These are phyloP conservation scores for Neopestalotiopsis rosae DNA, from an alignment of 2,329 filamentous ascomycete species.

Conservation along the genomic window DNA sequence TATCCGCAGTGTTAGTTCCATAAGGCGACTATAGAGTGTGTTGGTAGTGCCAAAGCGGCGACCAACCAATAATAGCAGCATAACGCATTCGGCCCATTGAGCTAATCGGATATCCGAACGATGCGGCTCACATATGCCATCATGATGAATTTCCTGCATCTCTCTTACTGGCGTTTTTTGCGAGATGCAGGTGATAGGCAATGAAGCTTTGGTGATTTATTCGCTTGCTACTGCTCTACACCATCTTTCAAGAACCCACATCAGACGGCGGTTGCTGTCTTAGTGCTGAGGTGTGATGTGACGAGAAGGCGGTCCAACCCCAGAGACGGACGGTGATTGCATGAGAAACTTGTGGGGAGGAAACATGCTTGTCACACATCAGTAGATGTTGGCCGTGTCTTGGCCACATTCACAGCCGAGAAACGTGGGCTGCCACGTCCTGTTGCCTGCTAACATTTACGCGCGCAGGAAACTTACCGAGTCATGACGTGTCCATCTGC, in stretches of 20 bases:
- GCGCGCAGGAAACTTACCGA: not conserved
- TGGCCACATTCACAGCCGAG: not conserved
- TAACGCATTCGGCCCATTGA: not conserved
- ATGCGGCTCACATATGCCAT: not conserved
- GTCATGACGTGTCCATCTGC: constrained; percentile 4
- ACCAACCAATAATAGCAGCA: not conserved
- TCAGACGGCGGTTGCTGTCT: not conserved
- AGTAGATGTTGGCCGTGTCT: not conserved
- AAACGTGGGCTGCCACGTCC: not conserved
- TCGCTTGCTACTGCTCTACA: not conserved
- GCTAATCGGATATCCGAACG: not conserved
- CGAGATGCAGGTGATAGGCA: not conserved
- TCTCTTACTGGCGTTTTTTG: not conserved
- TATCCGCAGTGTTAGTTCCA: not conserved
- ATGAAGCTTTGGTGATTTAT: not conserved
- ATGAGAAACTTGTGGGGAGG: not conserved
- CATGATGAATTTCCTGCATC: not conserved
- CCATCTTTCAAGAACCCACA: not conserved
- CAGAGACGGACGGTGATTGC: not conserved
- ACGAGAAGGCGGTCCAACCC: not conserved
- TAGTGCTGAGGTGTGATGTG: not conserved
- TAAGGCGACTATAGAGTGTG: not conserved
- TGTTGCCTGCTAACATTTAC: not conserved
- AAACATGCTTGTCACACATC: not conserved
- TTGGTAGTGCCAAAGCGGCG: not conserved